phyloP scores from a whole-genome alignment of 192 early-diverging fungal genomes.

The Chytriomyces sp. region DNA sequence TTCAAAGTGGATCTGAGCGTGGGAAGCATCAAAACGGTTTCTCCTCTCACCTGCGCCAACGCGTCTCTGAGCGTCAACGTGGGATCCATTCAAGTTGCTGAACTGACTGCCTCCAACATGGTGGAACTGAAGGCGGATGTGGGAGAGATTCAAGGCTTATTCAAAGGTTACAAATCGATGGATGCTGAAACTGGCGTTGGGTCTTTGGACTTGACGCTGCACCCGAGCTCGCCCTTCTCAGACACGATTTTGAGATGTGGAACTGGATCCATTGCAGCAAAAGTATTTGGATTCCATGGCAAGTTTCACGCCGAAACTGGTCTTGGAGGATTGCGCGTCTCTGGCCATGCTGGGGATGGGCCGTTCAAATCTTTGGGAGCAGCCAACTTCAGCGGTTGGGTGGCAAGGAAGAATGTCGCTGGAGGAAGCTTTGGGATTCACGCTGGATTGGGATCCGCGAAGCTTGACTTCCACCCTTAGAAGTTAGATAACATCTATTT shows the following conservation, averaged over 20 bases:
- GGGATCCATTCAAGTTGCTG: not conserved
- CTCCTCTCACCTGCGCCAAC: not conserved
- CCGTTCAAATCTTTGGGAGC: not conserved
- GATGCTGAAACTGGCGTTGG: not conserved
- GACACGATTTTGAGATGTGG: not conserved
- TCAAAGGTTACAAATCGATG: not conserved
- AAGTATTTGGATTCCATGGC: conserved; percentile 11
- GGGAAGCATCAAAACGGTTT: not conserved
- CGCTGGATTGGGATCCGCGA: not conserved
- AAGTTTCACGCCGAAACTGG: not conserved
- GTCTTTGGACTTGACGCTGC: not conserved
- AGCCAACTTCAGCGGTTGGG: not conserved
- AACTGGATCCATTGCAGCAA: not conserved
- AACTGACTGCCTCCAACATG: not conserved
- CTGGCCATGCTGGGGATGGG: not conserved
- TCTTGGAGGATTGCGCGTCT: not conserved
- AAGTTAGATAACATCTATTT: too few species aligned
- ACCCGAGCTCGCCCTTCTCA: not conserved
- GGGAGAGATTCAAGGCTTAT: not conserved
- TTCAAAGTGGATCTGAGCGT: conserved; percentile 1
- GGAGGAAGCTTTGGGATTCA: not conserved
- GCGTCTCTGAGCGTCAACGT: not conserved
- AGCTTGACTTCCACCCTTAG: not conserved
- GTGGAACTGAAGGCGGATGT: not conserved
- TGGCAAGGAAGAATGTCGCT: not conserved